Evolutionary conservation across 805 yeast genomes (phyloP).

Genomic region (Spathaspora gorwiae): DNA sequence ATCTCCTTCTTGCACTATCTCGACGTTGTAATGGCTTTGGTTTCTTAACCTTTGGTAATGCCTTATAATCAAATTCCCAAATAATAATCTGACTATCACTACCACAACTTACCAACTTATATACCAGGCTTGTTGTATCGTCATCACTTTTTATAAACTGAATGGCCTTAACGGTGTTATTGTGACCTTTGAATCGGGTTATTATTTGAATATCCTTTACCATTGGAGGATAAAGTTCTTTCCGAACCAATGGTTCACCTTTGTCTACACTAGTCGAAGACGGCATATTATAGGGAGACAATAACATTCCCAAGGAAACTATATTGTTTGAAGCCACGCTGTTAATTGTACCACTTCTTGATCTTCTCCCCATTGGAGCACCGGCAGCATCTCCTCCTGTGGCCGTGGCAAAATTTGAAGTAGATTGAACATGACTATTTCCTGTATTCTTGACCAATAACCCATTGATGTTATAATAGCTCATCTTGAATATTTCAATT

Average conservation of each 20-base stretch:
- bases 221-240: conserved; percentile 23
- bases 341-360: conserved; percentile 37
- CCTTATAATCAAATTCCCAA: conserved; percentile 43
- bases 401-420: neutral
- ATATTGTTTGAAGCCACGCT: conserved; percentile 16
- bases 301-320: neutral
- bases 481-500: conserved; percentile 36
- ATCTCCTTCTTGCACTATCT: conserved; percentile 3
- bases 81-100: conserved; percentile 36
- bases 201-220: conserved; percentile 34
- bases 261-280: neutral
- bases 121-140: conserved; percentile 15
- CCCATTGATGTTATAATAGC: conserved; percentile 38
- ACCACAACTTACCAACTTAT: conserved; percentile 35
- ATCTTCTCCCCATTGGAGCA: conserved; percentile 20
- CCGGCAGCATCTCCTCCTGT: conserved; percentile 4
- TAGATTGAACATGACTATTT: conserved; percentile 5
- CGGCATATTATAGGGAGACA: neutral
- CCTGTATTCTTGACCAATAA: conserved; percentile 17
- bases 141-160: conserved; percentile 21
- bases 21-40: neutral
- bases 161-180: conserved; percentile 29
- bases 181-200: conserved; percentile 37
- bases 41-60: conserved; percentile 32
- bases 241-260: neutral